Evolutionary conservation across 2,329 filamentous ascomycete species (phyloP).

Genomic region (Pseudogymnoascus verrucosus): DNA sequence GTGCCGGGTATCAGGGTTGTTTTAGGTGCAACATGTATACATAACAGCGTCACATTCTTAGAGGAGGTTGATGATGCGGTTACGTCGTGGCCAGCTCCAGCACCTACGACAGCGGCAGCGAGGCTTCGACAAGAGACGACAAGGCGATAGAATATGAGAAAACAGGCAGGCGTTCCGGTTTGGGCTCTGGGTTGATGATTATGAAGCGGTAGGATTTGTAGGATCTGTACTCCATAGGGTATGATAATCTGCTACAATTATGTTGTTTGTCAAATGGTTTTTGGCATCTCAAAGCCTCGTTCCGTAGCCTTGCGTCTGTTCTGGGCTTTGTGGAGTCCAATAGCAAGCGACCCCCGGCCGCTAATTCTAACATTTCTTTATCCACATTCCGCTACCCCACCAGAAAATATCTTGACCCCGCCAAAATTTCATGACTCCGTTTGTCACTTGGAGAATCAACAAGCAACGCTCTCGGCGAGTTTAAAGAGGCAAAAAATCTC

Average conservation of each 20-base stretch:
- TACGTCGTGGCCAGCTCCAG: slow-evolving; percentile 70
- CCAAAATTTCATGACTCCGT: slow-evolving; percentile 6
- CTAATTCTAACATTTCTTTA: slow-evolving; percentile 6
- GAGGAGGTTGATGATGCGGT: slow-evolving; percentile 90
- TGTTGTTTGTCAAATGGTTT: neutral
- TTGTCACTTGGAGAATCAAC: slow-evolving; percentile 6
- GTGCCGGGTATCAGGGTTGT: slow-evolving; percentile 84
- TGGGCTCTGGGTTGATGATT: neutral
- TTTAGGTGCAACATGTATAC: slow-evolving; percentile 76
- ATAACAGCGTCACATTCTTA: slow-evolving; percentile 81
- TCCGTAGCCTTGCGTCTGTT: neutral
- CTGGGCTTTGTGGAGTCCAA: neutral
- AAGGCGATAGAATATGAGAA: slow-evolving; percentile 17
- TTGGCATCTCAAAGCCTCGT: slow-evolving; percentile 1
- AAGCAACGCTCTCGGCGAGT: slow-evolving; percentile 4
- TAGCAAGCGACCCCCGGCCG: slow-evolving; percentile 5
- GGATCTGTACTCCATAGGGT: slow-evolving; percentile 4
- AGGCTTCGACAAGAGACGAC: slow-evolving; percentile 28
- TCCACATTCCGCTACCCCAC: slow-evolving; percentile 7
- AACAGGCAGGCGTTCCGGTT: slow-evolving; percentile 1
- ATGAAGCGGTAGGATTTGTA: slow-evolving; percentile 4
- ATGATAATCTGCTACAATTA: slow-evolving; percentile 5
- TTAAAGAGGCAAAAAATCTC: neutral
- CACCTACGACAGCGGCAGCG: slow-evolving; percentile 27
- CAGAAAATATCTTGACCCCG: slow-evolving; percentile 6